phyloP scores from a whole-genome alignment of 2,329 filamentous ascomycete genomes.

The Diaporthe citri region DNA sequence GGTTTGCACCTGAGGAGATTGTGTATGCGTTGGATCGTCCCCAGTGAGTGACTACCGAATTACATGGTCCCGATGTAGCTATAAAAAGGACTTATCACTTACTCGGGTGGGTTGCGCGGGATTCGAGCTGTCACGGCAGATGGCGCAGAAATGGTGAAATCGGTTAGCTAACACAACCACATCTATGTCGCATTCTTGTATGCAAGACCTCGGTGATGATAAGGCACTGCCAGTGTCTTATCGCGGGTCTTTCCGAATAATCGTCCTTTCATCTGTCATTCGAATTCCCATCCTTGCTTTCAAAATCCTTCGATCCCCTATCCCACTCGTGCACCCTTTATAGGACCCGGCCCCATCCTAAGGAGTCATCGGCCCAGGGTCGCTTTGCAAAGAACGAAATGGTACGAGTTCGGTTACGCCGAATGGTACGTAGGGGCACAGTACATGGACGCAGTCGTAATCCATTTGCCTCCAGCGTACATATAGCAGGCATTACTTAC shows the following conservation, averaged over 20 bases:
- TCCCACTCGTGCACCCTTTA: rapidly evolving
- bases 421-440: no score
- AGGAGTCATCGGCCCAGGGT: neutral
- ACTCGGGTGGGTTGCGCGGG: slow-evolving; percentile 11
- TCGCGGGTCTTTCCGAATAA: neutral
- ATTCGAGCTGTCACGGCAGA: slow-evolving; percentile 27
- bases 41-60: neutral
- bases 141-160: slow-evolving; percentile 19
- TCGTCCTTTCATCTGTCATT: neutral
- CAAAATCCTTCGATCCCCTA: neutral
- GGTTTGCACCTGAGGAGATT: neutral
- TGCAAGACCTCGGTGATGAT: neutral
- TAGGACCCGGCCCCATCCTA: no score
- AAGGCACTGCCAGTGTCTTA: neutral
- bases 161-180: neutral
- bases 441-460: no score
- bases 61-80: slow-evolving; percentile 2
- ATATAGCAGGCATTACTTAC: no score
- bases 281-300: neutral
- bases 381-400: neutral
- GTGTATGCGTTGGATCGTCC: neutral
- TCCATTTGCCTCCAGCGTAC: no score
- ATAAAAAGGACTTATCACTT: slow-evolving; percentile 21
- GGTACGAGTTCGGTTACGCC: no score
- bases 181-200: neutral